These are phyloP conservation scores for Phytophthora ohioensis DNA, from an alignment of 352 stramenopile genomes.

Conservation along the genomic window DNA sequence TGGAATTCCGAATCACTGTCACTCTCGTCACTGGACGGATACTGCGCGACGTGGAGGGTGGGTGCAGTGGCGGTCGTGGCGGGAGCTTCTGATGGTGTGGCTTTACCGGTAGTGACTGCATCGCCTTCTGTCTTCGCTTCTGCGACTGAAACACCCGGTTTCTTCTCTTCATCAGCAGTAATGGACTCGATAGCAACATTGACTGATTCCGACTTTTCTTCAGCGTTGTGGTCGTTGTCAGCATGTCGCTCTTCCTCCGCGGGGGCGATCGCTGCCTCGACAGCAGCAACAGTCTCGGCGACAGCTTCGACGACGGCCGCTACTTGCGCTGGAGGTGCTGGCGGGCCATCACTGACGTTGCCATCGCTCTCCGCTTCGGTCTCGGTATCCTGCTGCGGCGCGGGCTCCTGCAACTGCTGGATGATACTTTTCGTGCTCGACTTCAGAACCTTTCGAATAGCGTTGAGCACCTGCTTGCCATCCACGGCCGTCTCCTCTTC, in stretches of 20 bases:
- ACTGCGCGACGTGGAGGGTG: conserved; percentile 21
- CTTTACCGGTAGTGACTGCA: neutral
- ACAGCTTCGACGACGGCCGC: conserved; percentile 7
- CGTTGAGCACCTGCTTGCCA: conserved; percentile 71
- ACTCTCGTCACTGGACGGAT: conserved; percentile 45
- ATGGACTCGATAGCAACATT: neutral
- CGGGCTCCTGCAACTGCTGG: conserved; percentile 52
- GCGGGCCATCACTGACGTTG: conserved; percentile 51
- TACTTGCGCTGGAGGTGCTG: conserved; percentile 37
- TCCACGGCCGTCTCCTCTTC: conserved; percentile 71
- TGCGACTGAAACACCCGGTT: neutral
- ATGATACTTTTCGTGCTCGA: conserved; percentile 82
- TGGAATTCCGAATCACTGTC: conserved; percentile 44
- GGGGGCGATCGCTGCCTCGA: conserved; percentile 15
- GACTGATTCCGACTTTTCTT: conserved; percentile 17
- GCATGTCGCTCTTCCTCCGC: conserved; percentile 11
- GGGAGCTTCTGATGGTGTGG: conserved; percentile 13
- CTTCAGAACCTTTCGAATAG: conserved; percentile 84
- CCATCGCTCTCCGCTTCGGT: conserved; percentile 43
- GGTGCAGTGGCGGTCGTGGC: conserved; percentile 5
- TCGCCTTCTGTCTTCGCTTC: conserved; percentile 15
- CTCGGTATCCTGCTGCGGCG: conserved; percentile 18
- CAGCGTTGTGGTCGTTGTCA: conserved; percentile 10
- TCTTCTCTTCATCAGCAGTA: conserved; percentile 17
- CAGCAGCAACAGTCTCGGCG: conserved; percentile 13